Conservation (phyloP, 768 basidiomycete genomes). For the Hirschioporus abietinus region DNA sequence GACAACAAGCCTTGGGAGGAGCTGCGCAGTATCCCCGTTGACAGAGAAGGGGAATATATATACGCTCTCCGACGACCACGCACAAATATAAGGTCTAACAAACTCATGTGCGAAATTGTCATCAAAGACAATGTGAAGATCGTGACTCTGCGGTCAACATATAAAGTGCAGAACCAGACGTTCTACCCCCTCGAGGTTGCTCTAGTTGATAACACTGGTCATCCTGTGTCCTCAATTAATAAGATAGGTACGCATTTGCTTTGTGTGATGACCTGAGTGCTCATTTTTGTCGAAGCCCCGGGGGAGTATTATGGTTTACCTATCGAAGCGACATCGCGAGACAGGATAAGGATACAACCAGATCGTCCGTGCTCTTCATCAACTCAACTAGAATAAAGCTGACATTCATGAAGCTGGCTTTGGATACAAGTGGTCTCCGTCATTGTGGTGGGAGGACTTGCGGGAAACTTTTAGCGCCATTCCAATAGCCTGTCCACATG, state of each 20-base stretch:
- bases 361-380: conserved; percentile 59
- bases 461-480: conserved; percentile 51
- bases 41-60: conserved; percentile 87
- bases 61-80: conserved; percentile 83
- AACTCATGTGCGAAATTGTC: conserved; percentile 83
- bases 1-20: conserved; percentile 87
- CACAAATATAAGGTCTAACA: conserved; percentile 65
- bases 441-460: conserved; percentile 88
- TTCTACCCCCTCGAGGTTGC: conserved; percentile 90
- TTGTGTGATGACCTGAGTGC: conserved; percentile 7
- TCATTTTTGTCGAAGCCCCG: conserved; percentile 43
- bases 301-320: conserved; percentile 87
- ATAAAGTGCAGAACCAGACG: conserved; percentile 86
- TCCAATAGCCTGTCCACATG: conserved; percentile 81
- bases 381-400: background rate
- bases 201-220: conserved; percentile 79
- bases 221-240: conserved; percentile 73
- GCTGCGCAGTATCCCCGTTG: conserved; percentile 82
- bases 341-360: conserved; percentile 82
- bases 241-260: conserved; percentile 56
- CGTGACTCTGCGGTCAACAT: conserved; percentile 89
- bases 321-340: conserved; percentile 79
- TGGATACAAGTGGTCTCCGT: conserved; percentile 88
- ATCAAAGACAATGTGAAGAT: conserved; percentile 91
- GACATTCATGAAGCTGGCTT: conserved; percentile 67